A percentile compares a stretch with the other conserved stretches of the same genome.
Evolutionary conservation across 257 asterid species (phyloP).

Genomic region (Solanum virginianum): DNA sequence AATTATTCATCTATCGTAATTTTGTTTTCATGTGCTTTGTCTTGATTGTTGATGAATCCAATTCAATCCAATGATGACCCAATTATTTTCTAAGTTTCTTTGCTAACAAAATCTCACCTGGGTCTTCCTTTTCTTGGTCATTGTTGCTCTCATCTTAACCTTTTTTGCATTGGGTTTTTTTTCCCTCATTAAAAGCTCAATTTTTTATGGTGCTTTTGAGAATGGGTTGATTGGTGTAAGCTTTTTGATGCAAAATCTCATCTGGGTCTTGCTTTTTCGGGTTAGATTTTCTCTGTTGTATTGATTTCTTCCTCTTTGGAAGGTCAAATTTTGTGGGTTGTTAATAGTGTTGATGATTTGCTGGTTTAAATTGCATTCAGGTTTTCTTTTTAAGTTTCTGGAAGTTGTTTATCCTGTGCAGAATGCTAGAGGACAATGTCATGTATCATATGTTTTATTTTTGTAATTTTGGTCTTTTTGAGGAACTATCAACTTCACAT

Average conservation of each 20-base stretch:
- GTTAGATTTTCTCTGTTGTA: neutral
- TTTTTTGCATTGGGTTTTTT: neutral
- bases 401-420: neutral
- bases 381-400: neutral
- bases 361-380: neutral
- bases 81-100: neutral
- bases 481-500: neutral
- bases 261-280: neutral
- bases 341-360: neutral
- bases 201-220: neutral
- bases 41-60: neutral
- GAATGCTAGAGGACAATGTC: neutral
- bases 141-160: neutral
- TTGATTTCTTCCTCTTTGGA: neutral
- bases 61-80: neutral
- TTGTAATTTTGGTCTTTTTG: neutral
- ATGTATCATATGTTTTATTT: neutral
- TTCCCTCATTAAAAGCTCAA: neutral
- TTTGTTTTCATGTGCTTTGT: neutral
- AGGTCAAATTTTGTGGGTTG: neutral
- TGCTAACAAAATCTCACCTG: neutral
- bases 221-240: neutral
- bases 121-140: slow-evolving; percentile 31
- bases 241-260: neutral
- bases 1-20: neutral